phyloP scores from a whole-genome alignment of 2,329 filamentous ascomycete genomes.

The Ophiobolus disseminans region DNA sequence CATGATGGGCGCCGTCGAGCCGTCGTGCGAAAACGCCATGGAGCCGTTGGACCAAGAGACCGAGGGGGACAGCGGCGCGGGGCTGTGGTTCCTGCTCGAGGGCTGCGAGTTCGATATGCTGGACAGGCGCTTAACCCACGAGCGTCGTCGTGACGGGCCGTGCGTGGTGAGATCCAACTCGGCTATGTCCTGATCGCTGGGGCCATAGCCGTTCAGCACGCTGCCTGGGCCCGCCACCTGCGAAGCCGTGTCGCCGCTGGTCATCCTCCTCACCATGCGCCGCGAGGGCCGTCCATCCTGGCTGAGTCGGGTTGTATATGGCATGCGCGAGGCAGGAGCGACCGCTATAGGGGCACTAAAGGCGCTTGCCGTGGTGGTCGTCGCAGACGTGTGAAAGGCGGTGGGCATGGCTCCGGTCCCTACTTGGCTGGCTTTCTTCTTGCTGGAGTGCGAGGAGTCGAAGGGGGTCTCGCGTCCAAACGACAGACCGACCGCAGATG shows the following conservation, averaged over 20 bases:
- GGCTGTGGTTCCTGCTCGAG: constrained; percentile 69
- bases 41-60: constrained; percentile 69
- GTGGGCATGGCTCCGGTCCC: constrained; percentile 41
- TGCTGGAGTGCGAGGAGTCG: constrained; percentile 42
- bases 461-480: constrained; percentile 60
- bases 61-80: constrained; percentile 70
- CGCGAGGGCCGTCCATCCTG: constrained; percentile 41
- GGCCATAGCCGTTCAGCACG: constrained; percentile 26
- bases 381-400: constrained; percentile 34
- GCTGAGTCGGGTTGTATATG: constrained; percentile 32
- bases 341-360: constrained; percentile 32
- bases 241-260: constrained; percentile 33
- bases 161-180: constrained; percentile 32
- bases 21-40: constrained; percentile 54
- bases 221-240: constrained; percentile 28
- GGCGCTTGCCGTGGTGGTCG: constrained; percentile 31
- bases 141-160: constrained; percentile 54
- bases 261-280: constrained; percentile 45
- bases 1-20: constrained; percentile 70
- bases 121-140: constrained; percentile 77
- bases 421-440: constrained; percentile 49
- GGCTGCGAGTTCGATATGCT: constrained; percentile 69
- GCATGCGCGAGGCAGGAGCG: constrained; percentile 33
- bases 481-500: constrained; percentile 65
- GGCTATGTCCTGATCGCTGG: constrained; percentile 32